Evolutionary conservation across 2,329 filamentous ascomycete genomes (phyloP), one percentile per base, ranked within the genome.

Genomic region (Penicillium nordicum): DNA sequence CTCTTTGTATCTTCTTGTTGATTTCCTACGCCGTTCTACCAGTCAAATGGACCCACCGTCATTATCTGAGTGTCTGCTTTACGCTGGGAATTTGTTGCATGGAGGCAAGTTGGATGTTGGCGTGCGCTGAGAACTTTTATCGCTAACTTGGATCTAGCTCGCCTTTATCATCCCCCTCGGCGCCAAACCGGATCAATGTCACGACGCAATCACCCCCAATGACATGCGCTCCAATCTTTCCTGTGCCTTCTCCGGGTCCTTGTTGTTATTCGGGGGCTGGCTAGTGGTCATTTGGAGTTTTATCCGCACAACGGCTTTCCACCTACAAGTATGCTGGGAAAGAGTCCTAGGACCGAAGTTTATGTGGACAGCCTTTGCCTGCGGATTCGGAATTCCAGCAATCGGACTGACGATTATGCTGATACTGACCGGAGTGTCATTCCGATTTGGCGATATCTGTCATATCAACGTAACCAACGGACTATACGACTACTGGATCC

Each of bases 321-420:
- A 99, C 74, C 85, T 99, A 27, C 94, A 97, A 74, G 97, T 99
- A 62, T 97, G 92, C 79, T 99, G 94, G 94, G 92, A 97, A 73
- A 82, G 95, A 34, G 86, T 93, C 8, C 89, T 96, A 4, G 94
- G 94, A 38, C 84, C 86, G 43, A 89, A 83, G 67, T 97, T 97
- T 75, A 97, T 97, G 85, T 91, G 90, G 79, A 83, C 84, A 62
- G 87, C 93, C 3, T 86, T 96, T 68, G 81, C 83, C 16, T 78
- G 87, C 9, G 94, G 94, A 59, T 97, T 93, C 89, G 89, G 88
- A 18, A 82, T 97, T 44, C 91, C 92, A 2, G 81, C 87, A 25
- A 76, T 91, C 21, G 89, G 90, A 36, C 84, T 96, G 61, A 81
- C 87, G 3, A 74, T 93, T 41, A 90, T 89, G 48, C 83, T 97